Conservation (phyloP, 2,329 filamentous ascomycete genomes). For the Trichoderma sp. region DNA sequence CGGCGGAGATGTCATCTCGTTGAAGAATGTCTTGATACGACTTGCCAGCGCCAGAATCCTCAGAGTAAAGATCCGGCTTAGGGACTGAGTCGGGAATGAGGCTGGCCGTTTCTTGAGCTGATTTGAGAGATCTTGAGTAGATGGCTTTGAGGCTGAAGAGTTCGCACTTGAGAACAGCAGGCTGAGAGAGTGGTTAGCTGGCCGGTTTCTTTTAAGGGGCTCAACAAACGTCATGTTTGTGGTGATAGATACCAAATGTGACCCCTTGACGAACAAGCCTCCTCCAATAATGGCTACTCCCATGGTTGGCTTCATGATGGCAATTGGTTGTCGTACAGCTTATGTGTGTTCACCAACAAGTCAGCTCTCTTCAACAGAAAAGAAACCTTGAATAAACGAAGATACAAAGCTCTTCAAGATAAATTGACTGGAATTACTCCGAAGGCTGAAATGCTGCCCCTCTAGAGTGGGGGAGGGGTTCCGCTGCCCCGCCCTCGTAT, state of each 20-base stretch:
- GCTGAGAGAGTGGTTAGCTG: constrained; percentile 32
- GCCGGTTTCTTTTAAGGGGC: background rate
- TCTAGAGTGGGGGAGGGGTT: constrained; percentile 11
- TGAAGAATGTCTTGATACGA: constrained; percentile 50
- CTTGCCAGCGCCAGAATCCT: constrained; percentile 47
- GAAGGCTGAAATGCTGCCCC: background rate
- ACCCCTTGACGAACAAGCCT: constrained; percentile 59
- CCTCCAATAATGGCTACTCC: constrained; percentile 61
- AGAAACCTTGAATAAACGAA: background rate
- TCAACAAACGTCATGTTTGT: background rate
- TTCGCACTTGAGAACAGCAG: constrained; percentile 55
- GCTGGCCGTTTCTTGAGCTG: constrained; percentile 48
- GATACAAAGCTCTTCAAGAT: background rate
- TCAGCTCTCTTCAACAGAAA: background rate
- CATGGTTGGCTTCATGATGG: constrained; percentile 28
- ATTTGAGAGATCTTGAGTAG: constrained; percentile 61
- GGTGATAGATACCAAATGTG: constrained; percentile 47
- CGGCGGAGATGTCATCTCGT: constrained; percentile 52
- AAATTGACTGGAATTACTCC: background rate
- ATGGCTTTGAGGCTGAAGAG: constrained; percentile 58
- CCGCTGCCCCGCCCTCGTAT: constrained; percentile 3
- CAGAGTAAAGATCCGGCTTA: constrained; percentile 53
- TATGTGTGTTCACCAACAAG: background rate
- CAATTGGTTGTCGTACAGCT: background rate
- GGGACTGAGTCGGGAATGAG: constrained; percentile 34